phyloP scores from a whole-genome alignment of 129 eudicot species.

The Dittrichia graveolens region DNA sequence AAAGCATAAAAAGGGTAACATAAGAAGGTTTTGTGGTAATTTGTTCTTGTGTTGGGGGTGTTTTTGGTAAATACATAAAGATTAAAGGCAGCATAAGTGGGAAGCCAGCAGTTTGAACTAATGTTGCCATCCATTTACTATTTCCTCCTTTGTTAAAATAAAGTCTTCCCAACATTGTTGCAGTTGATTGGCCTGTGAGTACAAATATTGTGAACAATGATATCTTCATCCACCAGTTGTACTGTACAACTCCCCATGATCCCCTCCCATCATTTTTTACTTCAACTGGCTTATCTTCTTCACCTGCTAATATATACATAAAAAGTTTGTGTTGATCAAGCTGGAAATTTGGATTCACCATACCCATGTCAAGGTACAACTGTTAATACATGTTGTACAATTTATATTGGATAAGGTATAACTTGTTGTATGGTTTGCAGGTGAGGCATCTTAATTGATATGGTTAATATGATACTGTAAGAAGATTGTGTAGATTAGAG shows the following conservation, averaged over 20 bases:
- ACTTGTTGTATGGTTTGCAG: neutral
- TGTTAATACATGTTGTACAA: neutral
- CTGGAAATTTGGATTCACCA: neutral
- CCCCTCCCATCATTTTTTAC: conserved; percentile 8
- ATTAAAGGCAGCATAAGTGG: conserved; percentile 29
- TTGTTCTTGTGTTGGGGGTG: conserved; percentile 11
- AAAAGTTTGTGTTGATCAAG: neutral
- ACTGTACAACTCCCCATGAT: conserved; percentile 12
- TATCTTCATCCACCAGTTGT: conserved; percentile 38
- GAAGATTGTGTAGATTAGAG: too few species aligned
- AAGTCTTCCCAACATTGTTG: conserved; percentile 37
- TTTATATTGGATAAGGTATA: neutral
- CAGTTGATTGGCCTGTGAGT: conserved; percentile 35
- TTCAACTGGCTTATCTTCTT: neutral
- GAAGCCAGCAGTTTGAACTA: conserved; percentile 38
- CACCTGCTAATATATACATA: neutral
- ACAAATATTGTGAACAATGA: conserved; percentile 26
- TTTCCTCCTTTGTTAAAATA: conserved; percentile 41
- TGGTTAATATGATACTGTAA: too few species aligned
- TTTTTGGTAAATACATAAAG: conserved; percentile 23
- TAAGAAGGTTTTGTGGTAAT: conserved; percentile 22
- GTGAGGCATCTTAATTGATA: neutral
- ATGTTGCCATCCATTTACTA: conserved; percentile 46
- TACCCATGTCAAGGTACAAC: neutral
- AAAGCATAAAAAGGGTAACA: conserved; percentile 10